A percentile compares a stretch with the other conserved stretches of the same genome.
Evolutionary conservation across 225 moss, liverwort and hornwort genomes (phyloP).

Genomic region (Anthoceros angustus): DNA sequence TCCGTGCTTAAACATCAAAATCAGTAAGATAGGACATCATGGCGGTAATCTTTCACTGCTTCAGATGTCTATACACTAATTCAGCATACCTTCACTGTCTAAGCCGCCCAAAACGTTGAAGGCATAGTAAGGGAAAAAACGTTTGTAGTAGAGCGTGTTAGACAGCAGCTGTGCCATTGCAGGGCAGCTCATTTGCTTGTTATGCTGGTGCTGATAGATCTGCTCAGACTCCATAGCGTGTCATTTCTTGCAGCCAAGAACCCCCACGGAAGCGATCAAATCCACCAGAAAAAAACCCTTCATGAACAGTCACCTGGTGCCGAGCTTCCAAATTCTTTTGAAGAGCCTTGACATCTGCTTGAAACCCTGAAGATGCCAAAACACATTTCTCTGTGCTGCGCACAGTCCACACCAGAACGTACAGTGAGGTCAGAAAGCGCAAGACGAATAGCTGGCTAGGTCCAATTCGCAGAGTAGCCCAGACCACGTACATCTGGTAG

Average conservation of each 20-base stretch:
- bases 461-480: neutral
- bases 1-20: neutral
- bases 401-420: conserved; percentile 1
- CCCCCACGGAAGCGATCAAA: neutral
- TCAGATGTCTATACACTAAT: neutral
- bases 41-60: neutral
- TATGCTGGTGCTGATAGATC: conserved; percentile 86
- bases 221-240: conserved; percentile 7
- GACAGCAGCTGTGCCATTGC: conserved; percentile 98
- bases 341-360: conserved; percentile 68
- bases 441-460: neutral
- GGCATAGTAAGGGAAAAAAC: conserved; percentile 86
- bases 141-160: conserved; percentile 94
- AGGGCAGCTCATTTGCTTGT: conserved; percentile 92
- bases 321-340: conserved; percentile 76
- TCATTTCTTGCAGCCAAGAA: neutral
- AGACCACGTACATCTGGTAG: conserved; percentile 27
- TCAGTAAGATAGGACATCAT: neutral
- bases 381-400: conserved; percentile 67
- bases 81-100: conserved; percentile 47
- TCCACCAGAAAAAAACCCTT: neutral
- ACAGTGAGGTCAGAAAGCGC: neutral
- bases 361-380: conserved; percentile 85
- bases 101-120: conserved; percentile 93
- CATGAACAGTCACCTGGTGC: conserved; percentile 47